These are phyloP conservation scores for Claviceps paspali DNA, from an alignment of 2,329 filamentous ascomycete genomes.

Conservation along the genomic window DNA sequence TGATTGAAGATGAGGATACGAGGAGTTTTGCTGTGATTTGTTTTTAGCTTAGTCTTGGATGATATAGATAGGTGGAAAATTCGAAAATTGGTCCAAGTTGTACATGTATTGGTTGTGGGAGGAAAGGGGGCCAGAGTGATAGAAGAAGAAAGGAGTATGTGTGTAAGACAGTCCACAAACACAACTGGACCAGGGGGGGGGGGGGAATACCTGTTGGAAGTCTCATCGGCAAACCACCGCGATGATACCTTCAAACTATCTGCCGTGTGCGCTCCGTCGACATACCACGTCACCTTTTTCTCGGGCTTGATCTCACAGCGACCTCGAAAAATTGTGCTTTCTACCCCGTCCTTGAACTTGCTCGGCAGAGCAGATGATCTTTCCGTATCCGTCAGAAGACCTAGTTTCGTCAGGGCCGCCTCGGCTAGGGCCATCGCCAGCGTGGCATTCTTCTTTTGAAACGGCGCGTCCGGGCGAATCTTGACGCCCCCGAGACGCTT, in stretches of 20 bases:
- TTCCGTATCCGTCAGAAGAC: conserved; percentile 13
- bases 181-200: not conserved
- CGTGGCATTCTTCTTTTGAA: conserved; percentile 44
- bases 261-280: conserved; percentile 86
- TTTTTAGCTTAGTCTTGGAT: too few relatives aligned
- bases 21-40: conserved; percentile 22
- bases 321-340: conserved; percentile 62
- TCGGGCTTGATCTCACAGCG: conserved; percentile 52
- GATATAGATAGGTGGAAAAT: too few relatives aligned
- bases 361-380: conserved; percentile 23
- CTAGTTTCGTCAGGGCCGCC: conserved; percentile 29
- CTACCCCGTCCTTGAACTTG: conserved; percentile 57
- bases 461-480: conserved; percentile 36
- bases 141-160: not conserved
- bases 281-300: conserved; percentile 56
- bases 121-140: not conserved
- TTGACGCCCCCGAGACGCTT: conserved; percentile 28
- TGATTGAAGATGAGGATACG: conserved; percentile 79
- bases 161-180: too few relatives aligned
- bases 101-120: too few relatives aligned
- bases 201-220: conserved; percentile 15
- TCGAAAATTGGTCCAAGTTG: too few relatives aligned
- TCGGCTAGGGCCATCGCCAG: conserved; percentile 38
- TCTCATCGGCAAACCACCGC: conserved; percentile 58
- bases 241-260: conserved; percentile 76